phyloP scores from a whole-genome alignment of 2,329 filamentous ascomycete species.

The Botrytis cinerea region DNA sequence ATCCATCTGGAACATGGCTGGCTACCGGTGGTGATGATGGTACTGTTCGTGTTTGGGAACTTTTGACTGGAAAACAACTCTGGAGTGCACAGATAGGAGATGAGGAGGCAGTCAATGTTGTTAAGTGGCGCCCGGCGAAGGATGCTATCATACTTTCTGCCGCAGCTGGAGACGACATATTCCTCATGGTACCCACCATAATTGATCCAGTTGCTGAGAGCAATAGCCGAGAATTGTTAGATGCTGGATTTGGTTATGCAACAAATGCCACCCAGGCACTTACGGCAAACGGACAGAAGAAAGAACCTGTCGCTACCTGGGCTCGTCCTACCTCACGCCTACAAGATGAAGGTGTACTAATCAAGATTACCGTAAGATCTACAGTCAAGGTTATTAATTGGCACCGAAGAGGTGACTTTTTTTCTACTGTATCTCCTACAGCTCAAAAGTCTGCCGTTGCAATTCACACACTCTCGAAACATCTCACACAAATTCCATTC shows the following conservation, averaged over 20 bases:
- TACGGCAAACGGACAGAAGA: slow-evolving; percentile 59
- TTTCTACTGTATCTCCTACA: slow-evolving; percentile 84
- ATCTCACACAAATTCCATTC: slow-evolving; percentile 94
- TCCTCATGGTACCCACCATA: slow-evolving; percentile 75
- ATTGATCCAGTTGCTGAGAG: slow-evolving; percentile 73
- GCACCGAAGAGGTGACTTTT: slow-evolving; percentile 93
- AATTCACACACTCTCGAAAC: slow-evolving; percentile 93
- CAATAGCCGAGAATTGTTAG: slow-evolving; percentile 72
- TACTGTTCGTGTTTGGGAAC: slow-evolving; percentile 85
- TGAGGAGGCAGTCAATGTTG: slow-evolving; percentile 78
- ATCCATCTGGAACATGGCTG: slow-evolving; percentile 81
- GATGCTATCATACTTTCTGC: slow-evolving; percentile 81
- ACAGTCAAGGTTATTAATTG: slow-evolving; percentile 86
- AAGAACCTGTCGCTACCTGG: slow-evolving; percentile 81
- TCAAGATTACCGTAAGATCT: slow-evolving; percentile 77
- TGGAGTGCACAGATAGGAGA: slow-evolving; percentile 81
- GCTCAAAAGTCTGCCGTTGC: slow-evolving; percentile 79
- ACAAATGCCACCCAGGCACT: slow-evolving; percentile 60
- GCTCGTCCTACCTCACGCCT: slow-evolving; percentile 72
- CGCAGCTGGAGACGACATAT: slow-evolving; percentile 81
- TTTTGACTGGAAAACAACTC: slow-evolving; percentile 81
- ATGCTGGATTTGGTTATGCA: slow-evolving; percentile 94
- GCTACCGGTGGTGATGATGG: slow-evolving; percentile 95
- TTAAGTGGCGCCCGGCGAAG: slow-evolving; percentile 85
- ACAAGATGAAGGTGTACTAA: slow-evolving; percentile 74